Base-by-base conservation (phyloP, 176 grass and related monocot genomes). In the Aegilops tauschii region DNA sequence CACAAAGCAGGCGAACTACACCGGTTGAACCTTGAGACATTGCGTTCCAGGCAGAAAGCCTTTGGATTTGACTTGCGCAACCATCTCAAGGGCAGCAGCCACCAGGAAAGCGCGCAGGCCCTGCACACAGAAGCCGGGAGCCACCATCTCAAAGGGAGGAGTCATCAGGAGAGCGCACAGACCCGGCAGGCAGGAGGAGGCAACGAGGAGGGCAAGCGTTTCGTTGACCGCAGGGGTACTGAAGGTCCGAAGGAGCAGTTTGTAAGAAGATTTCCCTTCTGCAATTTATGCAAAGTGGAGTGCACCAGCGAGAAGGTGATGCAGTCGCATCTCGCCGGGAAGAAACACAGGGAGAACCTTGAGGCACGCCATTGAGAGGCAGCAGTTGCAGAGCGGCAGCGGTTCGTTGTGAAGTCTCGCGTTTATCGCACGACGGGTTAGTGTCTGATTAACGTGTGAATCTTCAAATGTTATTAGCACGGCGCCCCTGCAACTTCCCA, bases 1-100 rank as follows among this genome's bases (percentile, higher is more conserved):
- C 87, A 88, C 65, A n/a, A 61, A 39, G 64, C 36, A 14, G 39
- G n/a, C 28, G 65, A 59, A 2, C 74, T 61, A 69, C 87, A 80
- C 87, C 65, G 20, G 29, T 65, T 23, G 10, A 84, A 89, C 32
- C 35, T 84, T 3, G 16, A n/a, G 2, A 54, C 75, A 1, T 34
- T 30, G 39, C 39, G 47, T n/a, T 13, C 81, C 61, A 30, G n/a
- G 52, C 83, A 28, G 12, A 25, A 76, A 52, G 37, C 16, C 1
- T 23, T 0, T 58, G 86, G 40, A 12, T 61, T 30, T 39, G 28
- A 83, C 36, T 61, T 32, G 27, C 9, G 12, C 8, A 29, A 13
- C 0, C 80, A 78, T 42, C 73, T 78, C 50, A 32, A 4, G 3
- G 80, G 73, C 27, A 68, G 62, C 62, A 39, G 72, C 18, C 80